Base-by-base conservation (phyloP, 768 basidiomycete species). In the Tremella mesenterica region DNA sequence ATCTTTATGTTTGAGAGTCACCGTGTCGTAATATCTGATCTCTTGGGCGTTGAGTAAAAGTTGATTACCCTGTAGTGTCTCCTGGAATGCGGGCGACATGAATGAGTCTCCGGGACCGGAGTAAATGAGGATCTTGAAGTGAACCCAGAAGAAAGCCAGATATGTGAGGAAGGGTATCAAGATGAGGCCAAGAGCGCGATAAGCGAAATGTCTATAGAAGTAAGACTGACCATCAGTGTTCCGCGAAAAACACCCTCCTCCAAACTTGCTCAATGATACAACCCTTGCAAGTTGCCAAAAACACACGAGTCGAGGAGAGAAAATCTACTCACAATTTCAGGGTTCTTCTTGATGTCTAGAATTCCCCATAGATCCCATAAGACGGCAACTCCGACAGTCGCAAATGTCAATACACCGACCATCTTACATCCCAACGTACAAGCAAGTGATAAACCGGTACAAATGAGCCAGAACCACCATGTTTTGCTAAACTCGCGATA, bases 51-150 rank as follows among this genome's bases (percentile, higher is more conserved):
- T 88, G 57, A 96, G 71, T 52, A 96, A 75, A 74, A 99, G 78
- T 66, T 97, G 91, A 61, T 95, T 99, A 27, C 90, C 91, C 20
- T 78, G 74, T 47, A 99, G 77, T 16, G 91, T 95, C 75, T 97
- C 91, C 75, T 99, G 95, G 82, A 99, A 99, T 4, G 83, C 84
- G 5, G 95, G 92, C 70, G 86, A 90, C 95, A 97, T 97, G 77
- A 97, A 99, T 33, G 79, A 78, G 67, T 97, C 95, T 4, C 95
- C 95, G 28, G 91, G 81, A 23, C 95, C 95, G 10, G 91, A 91
- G 59, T 84, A 80, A 7, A 77, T 86, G 60, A 97, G 82, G 58
- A 97, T 79, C 25, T 84, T 78, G 67, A 99, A 93, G 73, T 99
- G 95, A 23, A 95, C 75, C 75, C 86, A 99, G 80, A 99, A 99